Conservation (phyloP, 2,329 filamentous ascomycete genomes). For the Rosellinia necatrix region DNA sequence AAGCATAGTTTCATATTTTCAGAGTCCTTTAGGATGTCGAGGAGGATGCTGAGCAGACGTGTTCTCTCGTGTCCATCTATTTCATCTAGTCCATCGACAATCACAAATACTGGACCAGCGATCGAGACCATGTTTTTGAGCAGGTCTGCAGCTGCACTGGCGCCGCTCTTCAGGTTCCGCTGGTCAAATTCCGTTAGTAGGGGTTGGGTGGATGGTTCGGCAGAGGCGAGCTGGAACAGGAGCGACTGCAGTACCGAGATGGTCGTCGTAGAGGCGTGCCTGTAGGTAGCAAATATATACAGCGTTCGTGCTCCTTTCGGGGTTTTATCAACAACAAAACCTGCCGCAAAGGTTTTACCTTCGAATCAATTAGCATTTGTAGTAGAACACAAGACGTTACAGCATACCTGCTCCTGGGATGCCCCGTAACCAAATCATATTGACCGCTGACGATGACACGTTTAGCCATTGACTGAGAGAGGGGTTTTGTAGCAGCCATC, state of each 20-base stretch:
- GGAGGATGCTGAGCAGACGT: constrained; percentile 21
- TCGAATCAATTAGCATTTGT: too few species aligned
- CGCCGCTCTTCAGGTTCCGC: constrained; percentile 25
- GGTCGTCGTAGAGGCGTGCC: constrained; percentile 14
- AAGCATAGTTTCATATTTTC: constrained; percentile 29
- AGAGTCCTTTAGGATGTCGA: constrained; percentile 18
- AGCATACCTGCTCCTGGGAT: constrained; percentile 29
- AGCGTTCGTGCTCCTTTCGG: constrained; percentile 6
- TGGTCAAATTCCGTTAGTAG: constrained; percentile 27
- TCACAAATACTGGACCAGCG: constrained; percentile 28
- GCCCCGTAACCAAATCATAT: constrained; percentile 34
- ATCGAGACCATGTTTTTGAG: constrained; percentile 31
- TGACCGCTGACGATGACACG: too few species aligned
- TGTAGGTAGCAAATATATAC: constrained; percentile 28
- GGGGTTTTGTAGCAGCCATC: too few species aligned
- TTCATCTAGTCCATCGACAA: constrained; percentile 41
- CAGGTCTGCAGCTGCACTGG: constrained; percentile 31
- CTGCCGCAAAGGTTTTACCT: too few species aligned
- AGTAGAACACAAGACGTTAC: too few species aligned
- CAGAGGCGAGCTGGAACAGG: constrained; percentile 27
- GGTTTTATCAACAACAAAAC: too few species aligned
- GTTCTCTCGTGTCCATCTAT: constrained; percentile 30
- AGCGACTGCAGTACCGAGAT: constrained; percentile 29
- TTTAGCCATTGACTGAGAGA: too few species aligned
- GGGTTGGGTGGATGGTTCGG: constrained; percentile 29